A percentile compares a stretch with the other conserved stretches of the same genome.
These are phyloP conservation scores for Cudoniella acicularis DNA, from an alignment of 495 filamentous ascomycete genomes.

Conservation along the genomic window DNA sequence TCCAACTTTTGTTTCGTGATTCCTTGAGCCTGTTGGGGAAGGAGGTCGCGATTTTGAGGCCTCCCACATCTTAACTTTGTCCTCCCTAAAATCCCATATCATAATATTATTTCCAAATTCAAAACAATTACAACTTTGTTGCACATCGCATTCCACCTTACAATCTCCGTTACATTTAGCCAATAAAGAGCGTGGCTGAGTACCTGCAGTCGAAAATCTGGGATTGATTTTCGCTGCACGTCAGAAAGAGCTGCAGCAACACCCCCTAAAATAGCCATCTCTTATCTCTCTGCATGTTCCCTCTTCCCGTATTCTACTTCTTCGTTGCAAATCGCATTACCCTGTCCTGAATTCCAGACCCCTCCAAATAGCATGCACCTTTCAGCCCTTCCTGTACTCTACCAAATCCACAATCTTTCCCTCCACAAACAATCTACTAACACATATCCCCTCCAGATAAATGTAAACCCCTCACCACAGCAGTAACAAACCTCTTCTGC, in stretches of 20 bases:
- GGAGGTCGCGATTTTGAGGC: no score
- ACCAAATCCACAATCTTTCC: slow-evolving; percentile 7
- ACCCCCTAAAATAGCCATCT: neutral
- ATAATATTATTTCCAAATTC: no score
- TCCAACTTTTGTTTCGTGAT: no score
- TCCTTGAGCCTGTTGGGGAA: no score
- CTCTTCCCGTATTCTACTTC: neutral
- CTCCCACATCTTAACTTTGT: no score
- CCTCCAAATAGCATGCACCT: neutral
- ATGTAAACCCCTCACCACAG: slow-evolving; percentile 77
- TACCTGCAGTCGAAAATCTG: neutral
- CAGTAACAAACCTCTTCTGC: slow-evolving; percentile 86
- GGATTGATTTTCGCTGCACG: neutral
- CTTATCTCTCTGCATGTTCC: neutral
- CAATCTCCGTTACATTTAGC: neutral
- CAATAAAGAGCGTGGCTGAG: neutral
- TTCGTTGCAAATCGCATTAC: neutral
- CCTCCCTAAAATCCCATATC: no score
- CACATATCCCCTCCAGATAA: slow-evolving; percentile 56
- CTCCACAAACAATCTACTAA: no score
- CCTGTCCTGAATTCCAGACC: neutral
- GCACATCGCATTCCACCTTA: neutral
- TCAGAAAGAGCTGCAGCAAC: neutral
- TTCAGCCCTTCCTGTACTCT: neutral
- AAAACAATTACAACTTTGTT: neutral